phyloP scores from a whole-genome alignment of 345 rosid genomes.

The Eucalyptus microcorys region DNA sequence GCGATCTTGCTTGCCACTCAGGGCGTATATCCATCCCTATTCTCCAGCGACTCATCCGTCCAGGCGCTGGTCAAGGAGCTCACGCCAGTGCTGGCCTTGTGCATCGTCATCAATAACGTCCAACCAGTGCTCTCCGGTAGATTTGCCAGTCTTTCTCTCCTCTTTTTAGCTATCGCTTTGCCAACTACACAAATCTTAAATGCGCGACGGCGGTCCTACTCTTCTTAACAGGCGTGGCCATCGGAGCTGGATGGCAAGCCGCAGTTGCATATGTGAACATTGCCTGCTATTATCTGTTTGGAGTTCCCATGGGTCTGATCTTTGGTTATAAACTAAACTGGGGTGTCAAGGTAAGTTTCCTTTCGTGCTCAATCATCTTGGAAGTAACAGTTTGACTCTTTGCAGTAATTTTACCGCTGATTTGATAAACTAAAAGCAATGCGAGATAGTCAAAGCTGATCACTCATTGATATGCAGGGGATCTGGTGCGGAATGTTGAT shows the following conservation, averaged over 20 bases:
- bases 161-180: slow-evolving; percentile 19
- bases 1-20: slow-evolving; percentile 19
- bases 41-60: slow-evolving; percentile 37
- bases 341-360: slow-evolving; percentile 27
- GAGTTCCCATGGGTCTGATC: slow-evolving; percentile 45
- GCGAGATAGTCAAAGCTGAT: neutral
- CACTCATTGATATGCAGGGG: slow-evolving; percentile 22
- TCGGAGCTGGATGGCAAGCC: slow-evolving; percentile 50
- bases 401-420: neutral
- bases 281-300: slow-evolving; percentile 45
- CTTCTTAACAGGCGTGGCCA: neutral
- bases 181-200: neutral
- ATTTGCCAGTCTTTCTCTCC: neutral
- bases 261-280: slow-evolving; percentile 45
- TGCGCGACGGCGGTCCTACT: neutral
- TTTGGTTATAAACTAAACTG: slow-evolving; percentile 30
- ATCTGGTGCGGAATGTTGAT: slow-evolving; percentile 68
- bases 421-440: neutral
- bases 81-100: slow-evolving; percentile 54
- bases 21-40: slow-evolving; percentile 37
- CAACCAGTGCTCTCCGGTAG: slow-evolving; percentile 93
- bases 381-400: neutral
- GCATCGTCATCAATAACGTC: slow-evolving; percentile 52
- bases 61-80: slow-evolving; percentile 32
- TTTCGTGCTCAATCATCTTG: neutral